A percentile compares a stretch with the other conserved stretches of the same genome.
phyloP scores from a whole-genome alignment of 1,284 basidiomycete species.

The Trichosporon sp. region DNA sequence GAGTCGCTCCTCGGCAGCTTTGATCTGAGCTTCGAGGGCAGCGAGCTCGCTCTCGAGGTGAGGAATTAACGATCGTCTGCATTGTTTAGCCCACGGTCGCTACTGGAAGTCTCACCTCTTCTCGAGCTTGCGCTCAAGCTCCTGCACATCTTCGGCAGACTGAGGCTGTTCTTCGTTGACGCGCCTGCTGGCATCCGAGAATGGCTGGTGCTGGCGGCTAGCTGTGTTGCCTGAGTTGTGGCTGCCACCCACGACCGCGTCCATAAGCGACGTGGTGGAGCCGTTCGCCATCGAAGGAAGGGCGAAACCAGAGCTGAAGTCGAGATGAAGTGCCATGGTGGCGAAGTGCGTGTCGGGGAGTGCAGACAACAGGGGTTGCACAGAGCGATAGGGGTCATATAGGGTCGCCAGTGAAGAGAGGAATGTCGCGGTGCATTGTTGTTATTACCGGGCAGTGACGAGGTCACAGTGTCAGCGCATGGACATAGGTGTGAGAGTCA shows the following conservation, averaged over 20 bases:
- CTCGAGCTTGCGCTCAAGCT: slow-evolving; percentile 50
- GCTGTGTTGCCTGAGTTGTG: slow-evolving; percentile 16
- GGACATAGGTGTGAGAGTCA: slow-evolving; percentile 15
- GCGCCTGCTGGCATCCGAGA: slow-evolving; percentile 31
- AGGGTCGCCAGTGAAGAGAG: not conserved
- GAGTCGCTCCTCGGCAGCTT: slow-evolving; percentile 49
- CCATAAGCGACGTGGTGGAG: slow-evolving; percentile 44
- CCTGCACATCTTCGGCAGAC: slow-evolving; percentile 40
- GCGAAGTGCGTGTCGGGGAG: not conserved
- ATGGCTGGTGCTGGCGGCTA: slow-evolving; percentile 22
- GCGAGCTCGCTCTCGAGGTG: slow-evolving; percentile 50
- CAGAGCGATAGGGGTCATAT: not conserved
- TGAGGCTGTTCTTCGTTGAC: slow-evolving; percentile 31
- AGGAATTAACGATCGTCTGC: slow-evolving; percentile 47
- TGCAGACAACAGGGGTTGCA: slow-evolving; percentile 13
- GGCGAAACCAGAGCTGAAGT: slow-evolving; percentile 23
- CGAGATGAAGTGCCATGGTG: not conserved
- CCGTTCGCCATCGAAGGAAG: slow-evolving; percentile 34
- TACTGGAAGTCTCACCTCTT: slow-evolving; percentile 42
- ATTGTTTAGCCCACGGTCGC: slow-evolving; percentile 3
- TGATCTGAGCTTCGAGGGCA: slow-evolving; percentile 52
- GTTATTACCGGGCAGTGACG: slow-evolving; percentile 9
- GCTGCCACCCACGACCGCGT: slow-evolving; percentile 46
- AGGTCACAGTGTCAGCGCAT: slow-evolving; percentile 15
- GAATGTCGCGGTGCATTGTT: not conserved